phyloP scores from a whole-genome alignment of 1,284 basidiomycete genomes.

The Hemileia vastatrix region DNA sequence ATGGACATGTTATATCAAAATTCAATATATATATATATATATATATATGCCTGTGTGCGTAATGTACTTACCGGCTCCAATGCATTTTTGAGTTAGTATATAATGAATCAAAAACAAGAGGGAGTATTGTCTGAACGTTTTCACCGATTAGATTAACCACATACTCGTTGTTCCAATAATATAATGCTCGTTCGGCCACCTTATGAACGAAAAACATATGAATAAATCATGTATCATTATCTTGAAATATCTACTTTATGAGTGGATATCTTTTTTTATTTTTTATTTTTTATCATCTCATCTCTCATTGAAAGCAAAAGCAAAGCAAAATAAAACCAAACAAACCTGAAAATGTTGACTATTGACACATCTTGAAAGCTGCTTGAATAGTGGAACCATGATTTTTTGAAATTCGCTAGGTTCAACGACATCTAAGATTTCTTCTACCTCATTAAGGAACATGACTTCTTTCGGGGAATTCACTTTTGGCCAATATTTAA shows the following conservation, averaged over 20 bases:
- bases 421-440: conserved; percentile 97
- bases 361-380: conserved; percentile 93
- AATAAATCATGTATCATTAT: no score
- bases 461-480: conserved; percentile 99
- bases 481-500: conserved; percentile 98
- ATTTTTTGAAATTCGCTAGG: conserved; percentile 95
- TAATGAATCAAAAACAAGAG: conserved; percentile 94
- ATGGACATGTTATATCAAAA: no score
- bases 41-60: neutral
- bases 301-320: neutral
- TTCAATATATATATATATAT: no score
- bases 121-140: conserved; percentile 77
- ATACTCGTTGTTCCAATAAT: conserved; percentile 99
- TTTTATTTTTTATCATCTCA: no score
- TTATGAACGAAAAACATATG: conserved; percentile 26
- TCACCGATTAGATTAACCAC: conserved; percentile 99
- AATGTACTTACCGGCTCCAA: conserved; percentile 90
- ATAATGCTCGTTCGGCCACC: conserved; percentile 82
- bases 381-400: conserved; percentile 83
- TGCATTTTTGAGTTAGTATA: conserved; percentile 95
- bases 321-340: conserved; percentile 23
- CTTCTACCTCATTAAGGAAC: conserved; percentile 99
- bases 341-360: conserved; percentile 91
- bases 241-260: no score
- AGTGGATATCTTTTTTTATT: no score